Conservation (phyloP, 441 rosid species). For the Daphne laureola region DNA sequence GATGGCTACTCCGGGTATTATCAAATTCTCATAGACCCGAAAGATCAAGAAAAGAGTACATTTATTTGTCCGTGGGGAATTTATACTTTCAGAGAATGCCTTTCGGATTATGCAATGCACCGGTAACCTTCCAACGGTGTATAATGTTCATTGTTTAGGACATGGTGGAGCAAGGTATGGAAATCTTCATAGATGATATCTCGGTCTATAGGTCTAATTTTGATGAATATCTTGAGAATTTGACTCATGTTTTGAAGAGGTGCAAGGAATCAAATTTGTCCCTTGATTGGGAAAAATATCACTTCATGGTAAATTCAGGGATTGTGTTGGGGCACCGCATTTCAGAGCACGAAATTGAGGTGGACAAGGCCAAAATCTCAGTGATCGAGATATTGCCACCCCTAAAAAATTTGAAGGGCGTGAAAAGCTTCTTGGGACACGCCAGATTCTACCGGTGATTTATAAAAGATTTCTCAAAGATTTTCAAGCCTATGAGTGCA, state of each 20-base stretch:
- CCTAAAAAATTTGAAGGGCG: too few species aligned
- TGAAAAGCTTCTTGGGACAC: not conserved
- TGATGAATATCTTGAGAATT: not conserved
- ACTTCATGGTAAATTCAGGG: not conserved
- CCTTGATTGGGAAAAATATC: not conserved
- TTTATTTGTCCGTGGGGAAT: too few species aligned
- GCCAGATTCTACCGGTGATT: too few species aligned
- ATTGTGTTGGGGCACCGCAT: not conserved
- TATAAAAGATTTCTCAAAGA: too few species aligned
- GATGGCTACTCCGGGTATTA: too few species aligned
- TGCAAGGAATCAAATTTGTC: not conserved
- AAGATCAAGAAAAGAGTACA: too few species aligned
- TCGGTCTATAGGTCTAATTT: not conserved
- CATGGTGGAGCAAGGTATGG: not conserved
- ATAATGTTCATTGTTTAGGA: not conserved
- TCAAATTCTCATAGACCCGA: too few species aligned
- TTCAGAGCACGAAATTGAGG: not conserved
- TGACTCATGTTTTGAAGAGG: not conserved
- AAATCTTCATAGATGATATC: not conserved
- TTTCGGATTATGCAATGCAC: not conserved
- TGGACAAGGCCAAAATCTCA: not conserved
- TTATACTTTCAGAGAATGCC: not conserved
- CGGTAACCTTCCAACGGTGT: not conserved
- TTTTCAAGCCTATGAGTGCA: too few species aligned
- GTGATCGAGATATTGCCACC: too few species aligned